phyloP scores from a whole-genome alignment of 2,329 filamentous ascomycete genomes.

The Ambrosiella xylebori region DNA sequence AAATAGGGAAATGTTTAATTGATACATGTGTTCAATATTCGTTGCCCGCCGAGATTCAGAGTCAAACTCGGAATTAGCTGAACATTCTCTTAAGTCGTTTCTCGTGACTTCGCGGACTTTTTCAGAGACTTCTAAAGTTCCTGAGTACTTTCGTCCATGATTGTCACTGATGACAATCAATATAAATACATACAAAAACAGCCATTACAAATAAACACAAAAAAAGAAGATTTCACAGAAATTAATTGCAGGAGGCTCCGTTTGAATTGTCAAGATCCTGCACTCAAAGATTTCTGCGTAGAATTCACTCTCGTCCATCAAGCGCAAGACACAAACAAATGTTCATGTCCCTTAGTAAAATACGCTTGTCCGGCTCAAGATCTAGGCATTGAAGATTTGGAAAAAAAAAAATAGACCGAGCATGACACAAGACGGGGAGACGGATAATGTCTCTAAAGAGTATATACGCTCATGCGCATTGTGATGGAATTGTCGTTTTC shows the following conservation, averaged over 20 bases:
- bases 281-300: slow-evolving; percentile 14
- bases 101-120: not conserved
- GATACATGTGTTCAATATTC: not conserved
- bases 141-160: not conserved
- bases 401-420: slow-evolving; percentile 4
- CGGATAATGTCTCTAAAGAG: not conserved
- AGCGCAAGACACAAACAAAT: not conserved
- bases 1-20: too few species aligned
- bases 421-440: slow-evolving; percentile 11
- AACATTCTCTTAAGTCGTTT: not conserved
- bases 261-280: slow-evolving; percentile 11
- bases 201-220: not conserved
- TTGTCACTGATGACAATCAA: not conserved
- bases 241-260: slow-evolving; percentile 13
- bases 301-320: slow-evolving; percentile 11
- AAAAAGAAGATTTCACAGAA: slow-evolving; percentile 10
- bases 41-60: not conserved
- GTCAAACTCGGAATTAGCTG: not conserved
- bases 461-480: too few species aligned
- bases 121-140: not conserved
- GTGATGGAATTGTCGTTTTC: too few species aligned
- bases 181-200: not conserved
- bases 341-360: not conserved
- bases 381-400: not conserved
- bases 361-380: slow-evolving; percentile 12